Base-by-base conservation (phyloP, 306 rosid genomes). In the Medicago ruthenica region DNA sequence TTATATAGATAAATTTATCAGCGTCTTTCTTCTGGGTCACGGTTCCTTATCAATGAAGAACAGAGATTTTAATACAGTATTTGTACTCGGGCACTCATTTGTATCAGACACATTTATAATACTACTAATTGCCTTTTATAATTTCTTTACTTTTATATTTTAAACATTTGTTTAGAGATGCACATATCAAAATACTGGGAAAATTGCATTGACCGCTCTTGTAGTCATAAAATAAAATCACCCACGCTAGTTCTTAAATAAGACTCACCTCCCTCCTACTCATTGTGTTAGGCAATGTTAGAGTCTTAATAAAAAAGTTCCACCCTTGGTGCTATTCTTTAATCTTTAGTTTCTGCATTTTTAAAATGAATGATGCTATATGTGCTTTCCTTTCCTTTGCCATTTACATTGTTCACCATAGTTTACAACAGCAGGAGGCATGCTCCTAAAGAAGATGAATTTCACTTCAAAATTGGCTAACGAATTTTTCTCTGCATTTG, bases 1-100 rank as follows among this genome's bases (percentile, higher is more conserved):
- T 60, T 14, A 60, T 41, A 17, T 41, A 17, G 70, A 65, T 65
- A 65, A 65, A 65, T 65, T 40, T 9, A 9, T n/a, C 31, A 17
- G 70, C 27, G 4, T 39, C 70, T 39, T 65, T 63, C 48, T 37
- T 37, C 7, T 37, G 48, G 69, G 27, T 4, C 12, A 63, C 4
- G 4, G 31, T 3, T 27, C 31, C 31, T 63, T 65, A 65, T 16
- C 20, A 59, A 6, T 22, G 66, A 59, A 59, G 65, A 24, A 27
- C 9, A 13, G 40, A 24, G 66, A 13, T 59, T 13, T 24, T 13
- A 59, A 14, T 22, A 24, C 17, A 22, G 1, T 58, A 11, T 2
- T 3, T 24, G 65, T 59, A 59, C 65, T 24, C 14, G 16, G 4
- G 10, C 2, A 17, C 22, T 51, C 27, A 24, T 60, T 24, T 60